These are phyloP conservation scores for Gonapodya sp. DNA, from an alignment of 192 early-diverging fungal species.

Conservation along the genomic window DNA sequence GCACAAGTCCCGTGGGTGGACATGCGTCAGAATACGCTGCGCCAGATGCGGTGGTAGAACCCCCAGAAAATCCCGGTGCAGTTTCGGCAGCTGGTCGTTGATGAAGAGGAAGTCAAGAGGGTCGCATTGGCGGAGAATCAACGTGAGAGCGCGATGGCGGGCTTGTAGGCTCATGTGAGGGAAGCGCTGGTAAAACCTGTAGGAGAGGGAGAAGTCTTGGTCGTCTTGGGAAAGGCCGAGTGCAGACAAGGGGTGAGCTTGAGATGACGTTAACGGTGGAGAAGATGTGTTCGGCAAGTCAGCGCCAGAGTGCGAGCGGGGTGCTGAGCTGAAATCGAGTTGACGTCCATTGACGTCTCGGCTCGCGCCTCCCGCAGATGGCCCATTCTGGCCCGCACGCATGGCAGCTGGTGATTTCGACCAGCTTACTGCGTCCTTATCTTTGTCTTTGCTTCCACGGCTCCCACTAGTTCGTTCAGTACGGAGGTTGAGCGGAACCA, in stretches of 20 bases:
- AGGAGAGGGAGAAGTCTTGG: background rate
- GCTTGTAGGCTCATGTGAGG: background rate
- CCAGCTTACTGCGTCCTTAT: background rate
- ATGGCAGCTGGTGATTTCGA: background rate
- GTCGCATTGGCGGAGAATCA: slow-evolving; percentile 25
- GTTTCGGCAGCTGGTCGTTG: slow-evolving; percentile 12
- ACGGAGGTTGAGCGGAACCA: background rate
- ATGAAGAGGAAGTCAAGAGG: slow-evolving; percentile 26
- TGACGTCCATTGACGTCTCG: background rate
- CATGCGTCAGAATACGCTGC: slow-evolving; percentile 20
- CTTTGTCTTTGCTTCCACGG: background rate
- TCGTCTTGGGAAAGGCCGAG: background rate
- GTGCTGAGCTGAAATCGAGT: background rate
- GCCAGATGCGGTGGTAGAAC: slow-evolving; percentile 15
- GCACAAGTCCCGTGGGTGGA: slow-evolving; percentile 25
- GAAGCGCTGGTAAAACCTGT: background rate
- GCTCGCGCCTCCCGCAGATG: background rate
- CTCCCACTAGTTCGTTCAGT: background rate
- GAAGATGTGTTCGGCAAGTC: background rate
- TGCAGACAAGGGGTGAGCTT: background rate
- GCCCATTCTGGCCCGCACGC: background rate
- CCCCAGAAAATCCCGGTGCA: slow-evolving; percentile 28
- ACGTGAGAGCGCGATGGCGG: background rate
- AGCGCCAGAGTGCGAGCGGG: background rate
- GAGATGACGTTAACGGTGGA: background rate